Conservation (phyloP, 2,329 filamentous ascomycete genomes). For the Ophiostoma populinum region DNA sequence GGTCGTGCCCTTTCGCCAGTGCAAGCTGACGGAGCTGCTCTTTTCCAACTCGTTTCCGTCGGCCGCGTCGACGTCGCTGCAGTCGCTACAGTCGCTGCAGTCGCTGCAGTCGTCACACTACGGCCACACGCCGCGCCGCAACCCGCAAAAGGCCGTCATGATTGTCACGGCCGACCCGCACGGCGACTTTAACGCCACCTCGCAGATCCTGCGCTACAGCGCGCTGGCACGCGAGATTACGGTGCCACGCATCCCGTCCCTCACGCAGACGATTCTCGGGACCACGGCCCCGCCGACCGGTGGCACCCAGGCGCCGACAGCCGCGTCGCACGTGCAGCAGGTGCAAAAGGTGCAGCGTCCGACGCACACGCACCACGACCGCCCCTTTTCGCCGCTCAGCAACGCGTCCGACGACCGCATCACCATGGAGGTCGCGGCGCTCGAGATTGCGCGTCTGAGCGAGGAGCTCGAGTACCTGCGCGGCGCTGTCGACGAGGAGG, state of each 20-base stretch:
- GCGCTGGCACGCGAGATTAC: conserved; percentile 86
- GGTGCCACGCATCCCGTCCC: conserved; percentile 71
- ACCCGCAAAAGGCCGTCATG: conserved; percentile 83
- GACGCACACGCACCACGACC: conserved; percentile 12
- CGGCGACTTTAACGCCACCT: conserved; percentile 92
- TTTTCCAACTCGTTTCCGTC: conserved; percentile 81
- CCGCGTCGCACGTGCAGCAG: not conserved
- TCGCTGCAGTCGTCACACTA: conserved; percentile 14
- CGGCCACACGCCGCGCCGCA: conserved; percentile 26
- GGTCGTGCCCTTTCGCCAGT: conserved; percentile 64
- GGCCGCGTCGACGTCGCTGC: conserved; percentile 19
- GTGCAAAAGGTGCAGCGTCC: too few species aligned
- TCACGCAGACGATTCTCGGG: conserved; percentile 51
- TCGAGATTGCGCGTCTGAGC: conserved; percentile 64
- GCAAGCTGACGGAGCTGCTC: conserved; percentile 68
- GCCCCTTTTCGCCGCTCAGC: conserved; percentile 23
- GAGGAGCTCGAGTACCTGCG: conserved; percentile 64
- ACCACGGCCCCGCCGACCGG: conserved; percentile 14
- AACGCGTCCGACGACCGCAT: conserved; percentile 33
- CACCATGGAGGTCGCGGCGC: conserved; percentile 66
- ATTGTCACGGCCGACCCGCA: conserved; percentile 86
- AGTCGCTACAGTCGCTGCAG: conserved; percentile 18
- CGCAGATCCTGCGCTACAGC: conserved; percentile 87
- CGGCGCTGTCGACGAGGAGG: conserved; percentile 51
- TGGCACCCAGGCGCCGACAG: conserved; percentile 3